These are phyloP conservation scores for Sporisorium sorghi DNA, from an alignment of 1,284 basidiomycete genomes.

Conservation along the genomic window DNA sequence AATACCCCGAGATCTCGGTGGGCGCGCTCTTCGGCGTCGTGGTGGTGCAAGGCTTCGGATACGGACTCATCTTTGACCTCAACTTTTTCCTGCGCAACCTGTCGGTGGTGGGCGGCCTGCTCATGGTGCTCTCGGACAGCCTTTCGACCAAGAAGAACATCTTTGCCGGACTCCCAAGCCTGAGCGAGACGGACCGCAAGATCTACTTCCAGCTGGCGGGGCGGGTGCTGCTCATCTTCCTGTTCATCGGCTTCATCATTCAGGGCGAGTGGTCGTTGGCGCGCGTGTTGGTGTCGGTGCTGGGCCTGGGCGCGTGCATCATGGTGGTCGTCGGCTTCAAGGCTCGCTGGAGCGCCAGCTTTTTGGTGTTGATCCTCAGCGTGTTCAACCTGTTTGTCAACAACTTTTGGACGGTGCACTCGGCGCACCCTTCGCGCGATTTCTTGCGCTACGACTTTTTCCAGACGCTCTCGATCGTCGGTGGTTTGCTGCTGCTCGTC, in stretches of 20 bases:
- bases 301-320: constrained; percentile 78
- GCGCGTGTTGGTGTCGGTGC: constrained; percentile 84
- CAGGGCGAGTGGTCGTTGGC: constrained; percentile 89
- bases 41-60: constrained; percentile 90
- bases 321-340: constrained; percentile 99
- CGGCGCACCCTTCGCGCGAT: constrained; percentile 90
- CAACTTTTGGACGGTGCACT: constrained; percentile 97
- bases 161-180: constrained; percentile 89
- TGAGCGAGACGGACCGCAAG: constrained; percentile 91
- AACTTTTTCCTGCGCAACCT: constrained; percentile 99
- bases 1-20: constrained; percentile 87
- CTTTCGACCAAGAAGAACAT: constrained; percentile 81
- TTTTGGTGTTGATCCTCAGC: constrained; percentile 90
- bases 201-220: constrained; percentile 93
- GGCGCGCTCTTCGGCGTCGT: constrained; percentile 90
- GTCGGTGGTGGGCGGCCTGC: constrained; percentile 87
- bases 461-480: constrained; percentile 83
- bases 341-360: constrained; percentile 97
- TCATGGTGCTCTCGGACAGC: constrained; percentile 98
- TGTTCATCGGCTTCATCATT: constrained; percentile 97
- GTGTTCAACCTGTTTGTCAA: constrained; percentile 92
- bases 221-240: constrained; percentile 96
- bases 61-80: constrained; percentile 94
- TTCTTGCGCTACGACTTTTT: constrained; percentile 79
- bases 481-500: constrained; percentile 93